Evolutionary conservation across 1,284 basidiomycete genomes (phyloP).

Genomic region (Cryptococcus sp.): DNA sequence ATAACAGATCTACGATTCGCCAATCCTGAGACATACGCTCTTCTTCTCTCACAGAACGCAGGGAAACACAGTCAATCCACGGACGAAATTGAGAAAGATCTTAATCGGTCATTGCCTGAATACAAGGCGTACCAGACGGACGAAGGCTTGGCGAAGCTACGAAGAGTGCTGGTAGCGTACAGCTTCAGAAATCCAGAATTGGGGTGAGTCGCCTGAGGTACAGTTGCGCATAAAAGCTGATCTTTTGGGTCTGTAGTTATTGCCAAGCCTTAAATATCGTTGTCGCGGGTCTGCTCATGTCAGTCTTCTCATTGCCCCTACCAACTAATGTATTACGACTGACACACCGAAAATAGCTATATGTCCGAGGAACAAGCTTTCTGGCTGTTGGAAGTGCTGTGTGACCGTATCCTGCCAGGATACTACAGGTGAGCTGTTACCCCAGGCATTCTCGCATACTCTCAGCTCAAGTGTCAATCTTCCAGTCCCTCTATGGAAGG

Average conservation of each 20-base stretch:
- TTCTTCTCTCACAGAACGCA: constrained; percentile 74
- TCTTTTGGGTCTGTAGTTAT: constrained; percentile 52
- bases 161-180: constrained; percentile 93
- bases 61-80: constrained; percentile 85
- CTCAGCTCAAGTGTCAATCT: constrained; percentile 3
- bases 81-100: constrained; percentile 98
- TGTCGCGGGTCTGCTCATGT: constrained; percentile 45
- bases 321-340: constrained; percentile 19
- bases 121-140: constrained; percentile 91
- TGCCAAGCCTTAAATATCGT: constrained; percentile 87
- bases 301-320: constrained; percentile 5
- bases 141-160: constrained; percentile 78
- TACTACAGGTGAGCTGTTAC: constrained; percentile 77
- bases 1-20: constrained; percentile 71
- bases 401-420: constrained; percentile 90
- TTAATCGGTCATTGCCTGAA: constrained; percentile 91
- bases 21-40: constrained; percentile 82
- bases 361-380: constrained; percentile 99
- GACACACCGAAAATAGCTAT: constrained; percentile 62
- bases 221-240: constrained; percentile 50
- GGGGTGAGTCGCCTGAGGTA: constrained; percentile 63
- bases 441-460: constrained; percentile 1
- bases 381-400: constrained; percentile 94
- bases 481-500: constrained; percentile 95
- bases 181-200: constrained; percentile 95